Percentiles rank a stretch among this genome's conserved stretches.
phyloP scores from a whole-genome alignment of 2,329 filamentous ascomycete species.

The Aureobasidium uvarum region DNA sequence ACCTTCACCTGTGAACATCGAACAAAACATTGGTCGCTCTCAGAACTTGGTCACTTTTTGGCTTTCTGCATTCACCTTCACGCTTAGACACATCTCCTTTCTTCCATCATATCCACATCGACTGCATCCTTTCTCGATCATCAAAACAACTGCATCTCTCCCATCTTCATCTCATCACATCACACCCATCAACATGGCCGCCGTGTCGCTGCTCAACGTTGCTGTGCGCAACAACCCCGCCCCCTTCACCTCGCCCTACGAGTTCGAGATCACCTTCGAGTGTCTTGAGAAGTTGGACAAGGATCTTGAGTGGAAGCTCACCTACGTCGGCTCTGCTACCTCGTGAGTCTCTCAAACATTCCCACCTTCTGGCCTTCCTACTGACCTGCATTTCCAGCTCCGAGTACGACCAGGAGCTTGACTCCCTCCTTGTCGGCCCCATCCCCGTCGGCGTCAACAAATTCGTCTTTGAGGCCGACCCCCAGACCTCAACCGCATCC shows the following conservation, averaged over 20 bases:
- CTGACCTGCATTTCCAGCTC: constrained; percentile 56
- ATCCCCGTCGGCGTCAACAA: constrained; percentile 98
- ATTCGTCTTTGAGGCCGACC: constrained; percentile 94
- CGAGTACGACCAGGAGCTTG: constrained; percentile 97
- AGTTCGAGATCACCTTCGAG: constrained; percentile 99
- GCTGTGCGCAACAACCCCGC: constrained; percentile 97
- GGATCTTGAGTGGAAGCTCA: constrained; percentile 99
- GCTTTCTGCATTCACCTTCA: constrained; percentile 3
- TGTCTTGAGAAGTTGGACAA: constrained; percentile 93
- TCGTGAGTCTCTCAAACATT: constrained; percentile 60
- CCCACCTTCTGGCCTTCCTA: constrained; percentile 28
- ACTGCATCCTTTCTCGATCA: not conserved
- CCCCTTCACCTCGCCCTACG: constrained; percentile 86
- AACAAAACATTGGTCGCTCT: constrained; percentile 16
- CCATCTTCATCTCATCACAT: not conserved
- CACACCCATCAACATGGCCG: constrained; percentile 65
- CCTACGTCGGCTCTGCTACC: constrained; percentile 96
- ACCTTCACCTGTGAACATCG: not conserved
- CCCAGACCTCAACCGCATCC: constrained; percentile 90
- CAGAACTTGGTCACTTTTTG: constrained; percentile 9
- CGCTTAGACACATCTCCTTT: not conserved
- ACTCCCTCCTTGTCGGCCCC: constrained; percentile 94
- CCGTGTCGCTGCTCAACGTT: constrained; percentile 92
- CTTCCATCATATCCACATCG: not conserved
- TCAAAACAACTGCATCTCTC: constrained; percentile 1